A percentile compares a stretch with the other conserved stretches of the same genome.
These are phyloP conservation scores for Boletus speciosus DNA, from an alignment of 768 basidiomycete species.

Conservation along the genomic window DNA sequence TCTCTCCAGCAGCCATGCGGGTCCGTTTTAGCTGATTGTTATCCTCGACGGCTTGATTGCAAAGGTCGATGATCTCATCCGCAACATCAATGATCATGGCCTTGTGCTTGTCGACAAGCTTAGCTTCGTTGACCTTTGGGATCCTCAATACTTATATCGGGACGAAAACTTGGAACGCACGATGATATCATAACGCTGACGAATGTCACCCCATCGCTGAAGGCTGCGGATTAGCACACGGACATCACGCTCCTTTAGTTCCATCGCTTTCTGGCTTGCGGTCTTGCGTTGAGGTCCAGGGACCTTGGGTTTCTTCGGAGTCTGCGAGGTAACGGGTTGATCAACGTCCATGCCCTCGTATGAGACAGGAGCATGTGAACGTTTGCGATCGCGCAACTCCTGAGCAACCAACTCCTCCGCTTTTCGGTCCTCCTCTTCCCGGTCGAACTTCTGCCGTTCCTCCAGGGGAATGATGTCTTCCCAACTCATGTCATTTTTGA, in stretches of 20 bases:
- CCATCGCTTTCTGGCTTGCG: constrained; percentile 91
- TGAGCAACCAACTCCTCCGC: constrained; percentile 67
- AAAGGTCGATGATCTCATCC: constrained; percentile 89
- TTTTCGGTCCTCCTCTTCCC: constrained; percentile 73
- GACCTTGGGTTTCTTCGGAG: constrained; percentile 71
- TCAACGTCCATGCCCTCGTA: constrained; percentile 95
- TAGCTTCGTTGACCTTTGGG: constrained; percentile 77
- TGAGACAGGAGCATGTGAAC: constrained; percentile 80
- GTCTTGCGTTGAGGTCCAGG: constrained; percentile 80
- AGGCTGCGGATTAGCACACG: constrained; percentile 92
- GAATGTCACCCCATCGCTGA: constrained; percentile 97
- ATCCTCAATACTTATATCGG: background rate
- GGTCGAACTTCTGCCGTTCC: constrained; percentile 80
- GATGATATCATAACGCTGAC: constrained; percentile 90
- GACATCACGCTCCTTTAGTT: constrained; percentile 95
- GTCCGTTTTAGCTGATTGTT: constrained; percentile 78
- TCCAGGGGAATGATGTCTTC: constrained; percentile 98
- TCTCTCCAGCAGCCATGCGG: constrained; percentile 78
- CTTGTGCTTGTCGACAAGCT: constrained; percentile 91
- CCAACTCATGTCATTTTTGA: constrained; percentile 99
- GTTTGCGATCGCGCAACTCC: constrained; percentile 73
- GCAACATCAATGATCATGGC: constrained; percentile 86
- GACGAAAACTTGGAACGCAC: constrained; percentile 46
- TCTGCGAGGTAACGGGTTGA: constrained; percentile 56
- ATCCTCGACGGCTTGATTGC: constrained; percentile 77